Base-by-base conservation (phyloP, 164 flowering plant species). In the Magnolia changhungtana region DNA sequence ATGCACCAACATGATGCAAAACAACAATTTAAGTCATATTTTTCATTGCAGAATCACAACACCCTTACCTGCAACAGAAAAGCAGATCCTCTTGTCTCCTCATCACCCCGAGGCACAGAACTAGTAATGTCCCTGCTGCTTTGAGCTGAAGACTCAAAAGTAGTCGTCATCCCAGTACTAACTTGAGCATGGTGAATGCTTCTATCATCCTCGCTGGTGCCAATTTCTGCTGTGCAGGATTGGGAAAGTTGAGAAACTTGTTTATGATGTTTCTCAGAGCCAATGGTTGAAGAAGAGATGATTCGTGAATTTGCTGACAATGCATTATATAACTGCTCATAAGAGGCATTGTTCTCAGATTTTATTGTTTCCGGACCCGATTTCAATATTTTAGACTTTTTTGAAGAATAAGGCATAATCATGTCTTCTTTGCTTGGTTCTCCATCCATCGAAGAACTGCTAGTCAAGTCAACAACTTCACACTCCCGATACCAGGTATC, bases 11-110 rank as follows among this genome's bases (percentile, higher is more conserved):
- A 37, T 13, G 10, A 18, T 31, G 24, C 67, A 7, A 66, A 66
- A 11, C 14, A 64, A 64, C 21, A 64, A 64, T n/a, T 64, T n/a
- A 64, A 64, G 24, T 4, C 31, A 29, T 31, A 24, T 8, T 16
- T 68, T 24, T 58, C 24, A 64, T 13, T 7, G n/a, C 6, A 50
- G 50, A 20, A 50, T 49, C 58, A 68, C 45, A 52, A 37, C 27
- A 76, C 21, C 49, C 49, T 78, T 59, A 95, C 99, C 98, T 95
- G 92, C 65, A 73, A 73, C 75, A 95, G 85, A 84, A 92, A 95
- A 74, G 82, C 81, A 77, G 94, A 82, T 78, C 92, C 99, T 78
- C 70, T 87, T 20, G 82, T 81, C 84, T 92, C 93, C 77, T 81
- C 86, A 64, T 79, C 82, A 55, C 73, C 78, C 76, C 74, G 50